Percentiles rank a stretch among this genome's conserved stretches.
These are phyloP conservation scores for Sugiyamaella pinicola DNA, from an alignment of 1,139 yeast species.

Conservation along the genomic window DNA sequence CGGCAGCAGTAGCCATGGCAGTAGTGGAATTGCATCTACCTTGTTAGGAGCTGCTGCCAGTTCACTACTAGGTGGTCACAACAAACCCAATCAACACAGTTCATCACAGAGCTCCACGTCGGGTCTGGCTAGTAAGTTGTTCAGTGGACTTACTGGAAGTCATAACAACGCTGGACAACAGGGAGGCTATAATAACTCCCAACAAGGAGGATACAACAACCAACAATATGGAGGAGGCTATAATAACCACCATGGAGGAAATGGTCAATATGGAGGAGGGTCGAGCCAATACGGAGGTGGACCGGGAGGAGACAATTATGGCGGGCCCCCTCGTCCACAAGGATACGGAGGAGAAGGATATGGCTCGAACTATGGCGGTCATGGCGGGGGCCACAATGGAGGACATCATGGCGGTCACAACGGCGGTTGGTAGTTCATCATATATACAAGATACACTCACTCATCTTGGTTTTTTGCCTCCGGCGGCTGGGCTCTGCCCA, in stretches of 20 bases:
- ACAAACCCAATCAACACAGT: not conserved
- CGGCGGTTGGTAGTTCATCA: slow-evolving; percentile 4
- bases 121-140: not conserved
- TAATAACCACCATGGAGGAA: slow-evolving; percentile 1
- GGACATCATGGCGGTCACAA: slow-evolving; percentile 14
- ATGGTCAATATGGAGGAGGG: slow-evolving; percentile 9
- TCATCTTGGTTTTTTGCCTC: not conserved
- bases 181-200: not conserved
- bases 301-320: not conserved
- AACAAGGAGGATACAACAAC: not conserved
- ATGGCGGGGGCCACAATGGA: slow-evolving; percentile 4
- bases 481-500: not conserved
- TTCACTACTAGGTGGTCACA: slow-evolving; percentile 5
- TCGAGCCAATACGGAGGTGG: slow-evolving; percentile 1
- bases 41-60: slow-evolving; percentile 16
- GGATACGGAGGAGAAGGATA: not conserved
- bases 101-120: not conserved
- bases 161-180: not conserved
- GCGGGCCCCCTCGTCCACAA: not conserved
- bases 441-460: too few relatives aligned
- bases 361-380: slow-evolving; percentile 10
- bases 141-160: not conserved
- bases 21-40: slow-evolving; percentile 7
- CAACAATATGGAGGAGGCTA: slow-evolving; percentile 9
- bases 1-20: slow-evolving; percentile 9